Evolutionary conservation across 2,329 filamentous ascomycete genomes (phyloP).

Genomic region (Tolypocladium ophioglossoides): DNA sequence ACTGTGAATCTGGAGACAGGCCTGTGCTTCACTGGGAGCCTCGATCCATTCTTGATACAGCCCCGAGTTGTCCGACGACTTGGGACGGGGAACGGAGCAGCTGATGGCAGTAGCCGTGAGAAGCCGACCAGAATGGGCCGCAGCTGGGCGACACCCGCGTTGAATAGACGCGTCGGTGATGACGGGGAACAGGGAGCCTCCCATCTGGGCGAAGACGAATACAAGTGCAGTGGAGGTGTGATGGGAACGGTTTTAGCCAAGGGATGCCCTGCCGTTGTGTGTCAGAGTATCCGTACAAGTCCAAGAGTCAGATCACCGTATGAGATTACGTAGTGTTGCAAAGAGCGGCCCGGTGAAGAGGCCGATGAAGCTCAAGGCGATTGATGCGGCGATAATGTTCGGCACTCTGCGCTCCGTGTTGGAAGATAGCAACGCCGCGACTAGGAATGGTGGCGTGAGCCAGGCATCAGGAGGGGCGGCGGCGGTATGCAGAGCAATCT

Average conservation of each 20-base stretch:
- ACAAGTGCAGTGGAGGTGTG: conserved; percentile 30
- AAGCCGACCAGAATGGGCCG: conserved; percentile 40
- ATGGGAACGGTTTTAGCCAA: conserved; percentile 41
- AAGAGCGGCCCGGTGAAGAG: conserved; percentile 51
- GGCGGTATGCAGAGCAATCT: too few relatives aligned
- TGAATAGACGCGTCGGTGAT: conserved; percentile 42
- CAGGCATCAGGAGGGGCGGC: too few relatives aligned
- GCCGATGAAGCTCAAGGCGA: conserved; percentile 42
- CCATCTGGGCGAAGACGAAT: conserved; percentile 46
- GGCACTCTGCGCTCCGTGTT: conserved; percentile 21
- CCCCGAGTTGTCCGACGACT: conserved; percentile 16
- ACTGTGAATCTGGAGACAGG: background rate
- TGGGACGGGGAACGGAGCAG: conserved; percentile 31
- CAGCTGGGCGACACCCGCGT: conserved; percentile 33
- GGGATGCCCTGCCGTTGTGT: conserved; percentile 36
- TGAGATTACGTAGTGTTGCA: conserved; percentile 32
- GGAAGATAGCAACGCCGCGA: background rate
- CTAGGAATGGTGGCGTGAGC: background rate
- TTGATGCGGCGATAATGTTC: conserved; percentile 37
- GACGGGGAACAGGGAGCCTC: conserved; percentile 43
- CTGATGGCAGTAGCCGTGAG: conserved; percentile 32
- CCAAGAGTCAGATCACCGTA: background rate
- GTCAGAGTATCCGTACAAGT: too few relatives aligned
- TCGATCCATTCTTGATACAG: conserved; percentile 21
- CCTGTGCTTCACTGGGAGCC: too few relatives aligned